Conservation (phyloP, 768 basidiomycete species). For the Pisolithus microcarpus region DNA sequence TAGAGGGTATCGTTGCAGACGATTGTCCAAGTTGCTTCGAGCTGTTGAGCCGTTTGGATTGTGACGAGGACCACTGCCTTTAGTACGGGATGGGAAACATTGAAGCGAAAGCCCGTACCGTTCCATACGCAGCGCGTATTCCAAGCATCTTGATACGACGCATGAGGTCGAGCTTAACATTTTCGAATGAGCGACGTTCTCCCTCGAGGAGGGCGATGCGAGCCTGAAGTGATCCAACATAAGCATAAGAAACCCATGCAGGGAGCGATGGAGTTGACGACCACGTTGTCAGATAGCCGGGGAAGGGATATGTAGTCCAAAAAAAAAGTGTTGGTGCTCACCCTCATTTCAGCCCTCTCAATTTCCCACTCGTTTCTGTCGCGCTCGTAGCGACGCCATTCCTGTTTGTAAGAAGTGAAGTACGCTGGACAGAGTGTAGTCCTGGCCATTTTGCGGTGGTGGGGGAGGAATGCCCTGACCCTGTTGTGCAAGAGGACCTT, state of each 20-base stretch:
- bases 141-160: conserved; percentile 98
- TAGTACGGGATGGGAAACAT: conserved; percentile 9
- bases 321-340: conserved; percentile 34
- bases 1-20: conserved; percentile 53
- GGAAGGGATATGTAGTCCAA: background rate
- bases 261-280: background rate
- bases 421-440: conserved; percentile 89
- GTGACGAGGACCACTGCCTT: conserved; percentile 27
- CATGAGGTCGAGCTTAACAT: conserved; percentile 91
- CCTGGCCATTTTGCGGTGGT: conserved; percentile 81
- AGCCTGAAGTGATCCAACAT: conserved; percentile 47
- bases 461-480: conserved; percentile 61
- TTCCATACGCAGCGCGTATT: conserved; percentile 94
- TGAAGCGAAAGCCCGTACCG: conserved; percentile 48
- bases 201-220: conserved; percentile 96
- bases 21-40: conserved; percentile 74
- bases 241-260: conserved; percentile 15
- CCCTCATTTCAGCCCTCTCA: conserved; percentile 98
- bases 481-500: conserved; percentile 46
- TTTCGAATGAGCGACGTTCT: conserved; percentile 94
- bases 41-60: conserved; percentile 31
- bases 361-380: conserved; percentile 99
- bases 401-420: conserved; percentile 96
- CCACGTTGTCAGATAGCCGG: background rate
- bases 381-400: conserved; percentile 96